phyloP scores from a whole-genome alignment of 1,139 yeast genomes.

The Diutina sp. region DNA sequence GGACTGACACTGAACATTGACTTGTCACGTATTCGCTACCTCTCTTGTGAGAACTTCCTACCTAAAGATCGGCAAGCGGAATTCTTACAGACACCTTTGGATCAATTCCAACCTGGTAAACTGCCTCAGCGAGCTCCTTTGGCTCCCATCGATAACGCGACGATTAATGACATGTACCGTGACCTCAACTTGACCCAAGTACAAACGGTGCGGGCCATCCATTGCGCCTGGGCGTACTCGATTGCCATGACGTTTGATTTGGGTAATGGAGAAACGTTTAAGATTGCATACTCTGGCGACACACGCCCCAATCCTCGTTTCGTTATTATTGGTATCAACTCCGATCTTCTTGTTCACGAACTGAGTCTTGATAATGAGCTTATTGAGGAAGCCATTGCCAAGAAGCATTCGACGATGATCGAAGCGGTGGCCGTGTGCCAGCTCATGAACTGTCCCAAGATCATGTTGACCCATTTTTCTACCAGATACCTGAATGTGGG shows the following conservation, averaged over 20 bases:
- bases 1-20: slow-evolving; percentile 18
- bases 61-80: slow-evolving; percentile 11
- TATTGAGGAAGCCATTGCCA: slow-evolving; percentile 67
- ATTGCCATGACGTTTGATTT: slow-evolving; percentile 41
- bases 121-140: slow-evolving; percentile 12
- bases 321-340: slow-evolving; percentile 51
- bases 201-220: slow-evolving; percentile 63
- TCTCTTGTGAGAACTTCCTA: slow-evolving; percentile 56
- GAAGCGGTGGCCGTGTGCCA: slow-evolving; percentile 70
- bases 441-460: slow-evolving; percentile 57
- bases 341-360: slow-evolving; percentile 81
- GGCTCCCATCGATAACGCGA: slow-evolving; percentile 8
- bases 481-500: slow-evolving; percentile 37
- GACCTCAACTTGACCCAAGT: slow-evolving; percentile 22
- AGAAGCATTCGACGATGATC: slow-evolving; percentile 80
- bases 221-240: slow-evolving; percentile 78
- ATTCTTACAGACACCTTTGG: slow-evolving; percentile 15
- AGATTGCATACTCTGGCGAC: slow-evolving; percentile 86
- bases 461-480: slow-evolving; percentile 83
- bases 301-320: slow-evolving; percentile 65
- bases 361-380: slow-evolving; percentile 80
- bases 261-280: slow-evolving; percentile 26
- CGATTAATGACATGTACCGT: slow-evolving; percentile 12
- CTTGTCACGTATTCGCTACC: slow-evolving; percentile 31
- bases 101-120: slow-evolving; percentile 17